phyloP scores from a whole-genome alignment of 257 asterid genomes.

The Leonotis leonurus region DNA sequence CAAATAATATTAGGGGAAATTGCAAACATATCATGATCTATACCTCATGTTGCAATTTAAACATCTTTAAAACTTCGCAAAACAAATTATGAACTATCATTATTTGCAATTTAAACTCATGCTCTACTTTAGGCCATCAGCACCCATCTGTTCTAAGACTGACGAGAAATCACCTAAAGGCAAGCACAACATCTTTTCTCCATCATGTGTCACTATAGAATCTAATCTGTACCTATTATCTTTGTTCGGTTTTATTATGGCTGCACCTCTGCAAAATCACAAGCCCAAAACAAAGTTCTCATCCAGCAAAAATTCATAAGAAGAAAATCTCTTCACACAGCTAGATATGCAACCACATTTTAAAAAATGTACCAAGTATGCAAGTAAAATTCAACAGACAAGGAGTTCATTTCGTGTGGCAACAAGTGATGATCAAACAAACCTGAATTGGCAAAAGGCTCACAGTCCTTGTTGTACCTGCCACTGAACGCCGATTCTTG shows the following conservation, averaged over 20 bases:
- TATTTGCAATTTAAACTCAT: no score
- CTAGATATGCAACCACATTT: neutral
- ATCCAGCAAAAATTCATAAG: neutral
- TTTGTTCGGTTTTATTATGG: constrained; percentile 73
- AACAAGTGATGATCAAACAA: neutral
- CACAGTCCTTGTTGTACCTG: neutral
- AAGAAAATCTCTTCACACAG: neutral
- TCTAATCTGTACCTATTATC: constrained; percentile 72
- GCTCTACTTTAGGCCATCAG: no score
- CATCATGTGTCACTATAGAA: constrained; percentile 82
- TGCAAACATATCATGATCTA: no score
- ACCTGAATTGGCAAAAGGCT: neutral
- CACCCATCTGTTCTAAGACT: constrained; percentile 52
- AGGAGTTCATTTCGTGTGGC: neutral
- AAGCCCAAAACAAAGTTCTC: neutral
- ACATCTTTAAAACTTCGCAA: no score
- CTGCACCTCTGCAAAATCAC: constrained; percentile 57
- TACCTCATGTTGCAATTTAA: no score
- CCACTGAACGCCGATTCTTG: neutral
- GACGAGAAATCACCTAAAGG: constrained; percentile 68
- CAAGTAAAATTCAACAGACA: neutral
- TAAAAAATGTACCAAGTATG: neutral
- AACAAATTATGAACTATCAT: constrained; percentile 42
- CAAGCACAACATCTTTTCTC: constrained; percentile 75
- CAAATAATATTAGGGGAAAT: no score